A percentile compares a stretch with the other conserved stretches of the same genome.
Conservation (phyloP, 2,329 filamentous ascomycete species). For the Cordyceps militaris region DNA sequence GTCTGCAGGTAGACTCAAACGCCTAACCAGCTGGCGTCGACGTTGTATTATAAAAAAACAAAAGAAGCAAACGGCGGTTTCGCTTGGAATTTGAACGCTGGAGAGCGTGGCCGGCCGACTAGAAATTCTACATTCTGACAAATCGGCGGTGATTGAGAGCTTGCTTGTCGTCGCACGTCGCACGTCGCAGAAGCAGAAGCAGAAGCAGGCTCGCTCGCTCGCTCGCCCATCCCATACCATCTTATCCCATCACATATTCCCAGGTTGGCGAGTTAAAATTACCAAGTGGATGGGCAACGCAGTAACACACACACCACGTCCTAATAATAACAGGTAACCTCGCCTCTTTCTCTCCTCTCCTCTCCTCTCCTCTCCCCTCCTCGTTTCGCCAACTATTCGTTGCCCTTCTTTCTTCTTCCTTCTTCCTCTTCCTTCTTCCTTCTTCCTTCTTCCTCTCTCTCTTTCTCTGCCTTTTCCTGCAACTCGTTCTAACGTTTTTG, state of each 20-base stretch:
- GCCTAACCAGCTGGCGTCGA: not conserved
- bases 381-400: too few species aligned
- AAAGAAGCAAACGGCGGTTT: not conserved
- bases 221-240: not conserved
- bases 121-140: not conserved
- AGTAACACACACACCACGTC: constrained; percentile 1
- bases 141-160: not conserved
- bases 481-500: not conserved
- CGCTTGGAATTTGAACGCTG: not conserved
- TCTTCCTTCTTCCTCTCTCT: not conserved
- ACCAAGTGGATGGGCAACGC: not conserved
- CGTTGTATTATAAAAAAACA: not conserved
- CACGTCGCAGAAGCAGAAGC: not conserved
- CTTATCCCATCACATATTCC: not conserved
- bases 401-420: not conserved
- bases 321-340: not conserved
- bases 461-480: not conserved
- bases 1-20: not conserved
- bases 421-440: not conserved
- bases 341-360: constrained; percentile 7
- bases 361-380: not conserved
- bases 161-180: too few species aligned
- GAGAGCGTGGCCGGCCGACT: not conserved
- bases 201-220: not conserved
- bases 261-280: not conserved